Percentiles rank a stretch among this genome's conserved stretches.
phyloP scores from a whole-genome alignment of 2,329 filamentous ascomycete genomes.

The Ascochyta koolunga region DNA sequence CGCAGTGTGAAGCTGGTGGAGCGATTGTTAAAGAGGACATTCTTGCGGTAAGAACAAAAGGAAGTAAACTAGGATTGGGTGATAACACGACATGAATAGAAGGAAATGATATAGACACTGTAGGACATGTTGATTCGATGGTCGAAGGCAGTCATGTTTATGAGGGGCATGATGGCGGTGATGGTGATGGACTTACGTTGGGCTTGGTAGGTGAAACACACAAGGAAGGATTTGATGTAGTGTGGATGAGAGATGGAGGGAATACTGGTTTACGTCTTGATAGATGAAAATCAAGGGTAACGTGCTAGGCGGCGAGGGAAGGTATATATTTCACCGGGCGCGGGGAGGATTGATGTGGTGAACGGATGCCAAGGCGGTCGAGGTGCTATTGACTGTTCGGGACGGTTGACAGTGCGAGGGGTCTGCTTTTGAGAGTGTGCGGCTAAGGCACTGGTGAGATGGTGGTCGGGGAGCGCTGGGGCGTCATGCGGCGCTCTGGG shows the following conservation, averaged over 20 bases:
- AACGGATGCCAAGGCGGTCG: slow-evolving; percentile 39
- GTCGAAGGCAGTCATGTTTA: neutral
- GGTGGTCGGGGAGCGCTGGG: slow-evolving; percentile 39
- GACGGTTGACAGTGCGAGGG: slow-evolving; percentile 41
- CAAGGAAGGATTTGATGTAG: slow-evolving; percentile 3
- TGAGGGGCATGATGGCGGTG: neutral
- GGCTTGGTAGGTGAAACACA: slow-evolving; percentile 10
- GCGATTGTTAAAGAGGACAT: neutral
- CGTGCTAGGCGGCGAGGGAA: slow-evolving; percentile 33
- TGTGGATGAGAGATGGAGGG: slow-evolving; percentile 11
- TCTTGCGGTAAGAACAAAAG: neutral
- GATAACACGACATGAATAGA: neutral
- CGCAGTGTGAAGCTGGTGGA: neutral
- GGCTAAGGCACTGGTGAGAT: slow-evolving; percentile 45
- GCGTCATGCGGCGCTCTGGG: slow-evolving; percentile 44
- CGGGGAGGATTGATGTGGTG: slow-evolving; percentile 33
- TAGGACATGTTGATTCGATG: neutral
- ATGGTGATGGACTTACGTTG: slow-evolving; percentile 5
- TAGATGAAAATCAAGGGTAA: slow-evolving; percentile 33
- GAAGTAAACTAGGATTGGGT: neutral
- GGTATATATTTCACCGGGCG: slow-evolving; percentile 45
- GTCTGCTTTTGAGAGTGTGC: slow-evolving; percentile 45
- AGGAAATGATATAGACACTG: neutral
- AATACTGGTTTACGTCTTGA: slow-evolving; percentile 23
- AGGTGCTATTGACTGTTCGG: slow-evolving; percentile 44